Percentiles rank a stretch among this genome's conserved stretches.
phyloP scores from a whole-genome alignment of 2,329 filamentous ascomycete genomes.

The Trichoderma atroviride region DNA sequence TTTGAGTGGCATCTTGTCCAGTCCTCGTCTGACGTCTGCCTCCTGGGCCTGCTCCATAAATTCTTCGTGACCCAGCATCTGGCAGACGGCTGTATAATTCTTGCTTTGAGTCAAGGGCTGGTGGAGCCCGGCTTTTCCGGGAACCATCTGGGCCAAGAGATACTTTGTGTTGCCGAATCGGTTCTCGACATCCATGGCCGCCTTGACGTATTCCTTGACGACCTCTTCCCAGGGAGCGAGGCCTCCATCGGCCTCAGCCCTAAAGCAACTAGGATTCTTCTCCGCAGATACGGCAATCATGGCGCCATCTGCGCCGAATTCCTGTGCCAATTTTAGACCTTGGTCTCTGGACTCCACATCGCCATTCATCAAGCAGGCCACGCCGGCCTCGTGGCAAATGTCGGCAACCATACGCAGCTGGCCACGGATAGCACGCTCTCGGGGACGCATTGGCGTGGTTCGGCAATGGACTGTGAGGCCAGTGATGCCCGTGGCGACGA shows the following conservation, averaged over 20 bases:
- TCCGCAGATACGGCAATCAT: slow-evolving; percentile 98
- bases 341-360: slow-evolving; percentile 79
- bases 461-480: slow-evolving; percentile 93
- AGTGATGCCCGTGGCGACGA: slow-evolving; percentile 87
- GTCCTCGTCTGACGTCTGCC: slow-evolving; percentile 64
- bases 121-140: slow-evolving; percentile 71
- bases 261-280: slow-evolving; percentile 87
- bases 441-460: slow-evolving; percentile 91
- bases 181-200: slow-evolving; percentile 78
- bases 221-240: slow-evolving; percentile 75
- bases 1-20: slow-evolving; percentile 53
- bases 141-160: slow-evolving; percentile 80
- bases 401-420: slow-evolving; percentile 83
- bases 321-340: slow-evolving; percentile 68
- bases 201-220: slow-evolving; percentile 72
- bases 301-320: slow-evolving; percentile 87
- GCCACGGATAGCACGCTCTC: slow-evolving; percentile 82
- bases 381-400: slow-evolving; percentile 80
- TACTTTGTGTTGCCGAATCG: slow-evolving; percentile 93
- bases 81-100: slow-evolving; percentile 71
- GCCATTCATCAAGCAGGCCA: slow-evolving; percentile 94
- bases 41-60: slow-evolving; percentile 65
- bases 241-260: slow-evolving; percentile 68
- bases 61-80: slow-evolving; percentile 64
- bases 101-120: slow-evolving; percentile 64